These are phyloP conservation scores for Oryza brachyantha DNA, from an alignment of 176 grass and related monocot genomes.

Conservation along the genomic window DNA sequence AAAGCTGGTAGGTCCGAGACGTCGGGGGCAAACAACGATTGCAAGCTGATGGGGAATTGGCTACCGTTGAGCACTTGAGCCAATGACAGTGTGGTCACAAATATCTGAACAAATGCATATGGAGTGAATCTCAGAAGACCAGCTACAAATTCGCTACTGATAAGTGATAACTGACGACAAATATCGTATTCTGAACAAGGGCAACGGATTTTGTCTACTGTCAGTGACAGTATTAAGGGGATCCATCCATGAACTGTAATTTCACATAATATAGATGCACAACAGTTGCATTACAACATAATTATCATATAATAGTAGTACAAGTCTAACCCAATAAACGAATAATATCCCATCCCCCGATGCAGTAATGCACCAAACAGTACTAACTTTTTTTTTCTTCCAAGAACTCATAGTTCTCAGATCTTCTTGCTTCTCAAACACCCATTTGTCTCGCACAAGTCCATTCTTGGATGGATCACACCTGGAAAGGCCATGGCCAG, in stretches of 20 bases:
- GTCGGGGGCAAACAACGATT: too few species aligned
- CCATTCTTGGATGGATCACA: constrained; percentile 34
- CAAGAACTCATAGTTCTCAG: constrained; percentile 37
- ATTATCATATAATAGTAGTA: background rate
- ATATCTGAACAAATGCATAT: too few species aligned
- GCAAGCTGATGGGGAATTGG: too few species aligned
- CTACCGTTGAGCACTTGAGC: too few species aligned
- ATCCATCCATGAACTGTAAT: constrained; percentile 7
- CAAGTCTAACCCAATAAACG: constrained; percentile 38
- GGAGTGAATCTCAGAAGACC: too few species aligned
- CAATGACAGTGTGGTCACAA: too few species aligned
- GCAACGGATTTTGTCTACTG: background rate
- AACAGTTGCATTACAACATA: constrained; percentile 26
- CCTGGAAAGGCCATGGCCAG: constrained; percentile 86
- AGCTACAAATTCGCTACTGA: background rate
- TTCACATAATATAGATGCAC: constrained; percentile 4
- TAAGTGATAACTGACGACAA: background rate
- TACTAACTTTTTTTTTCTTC: background rate
- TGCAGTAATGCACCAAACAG: background rate
- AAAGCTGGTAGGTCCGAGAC: too few species aligned
- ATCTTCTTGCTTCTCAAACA: background rate
- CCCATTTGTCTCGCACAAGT: too few species aligned
- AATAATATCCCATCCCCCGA: constrained; percentile 8
- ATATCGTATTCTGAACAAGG: too few species aligned
- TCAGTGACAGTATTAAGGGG: background rate